Evolutionary conservation across 257 asterid genomes (phyloP), one percentile per base, ranked within the genome.

Genomic region (Apocynum venetum): DNA sequence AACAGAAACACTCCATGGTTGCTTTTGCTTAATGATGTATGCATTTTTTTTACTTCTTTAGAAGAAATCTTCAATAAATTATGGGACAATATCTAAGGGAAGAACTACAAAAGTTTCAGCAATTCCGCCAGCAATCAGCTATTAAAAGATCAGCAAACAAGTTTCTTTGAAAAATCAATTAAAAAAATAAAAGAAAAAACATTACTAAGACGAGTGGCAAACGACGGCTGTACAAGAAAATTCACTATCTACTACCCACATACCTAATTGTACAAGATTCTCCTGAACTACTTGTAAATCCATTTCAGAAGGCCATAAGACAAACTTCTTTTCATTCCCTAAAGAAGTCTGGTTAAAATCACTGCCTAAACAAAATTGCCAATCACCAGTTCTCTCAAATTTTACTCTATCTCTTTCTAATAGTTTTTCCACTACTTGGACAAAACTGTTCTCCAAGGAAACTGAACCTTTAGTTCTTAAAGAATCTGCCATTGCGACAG

Each of bases 221-320:
- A 89, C 83, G 78, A 94, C 97, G 8, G 88, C 90, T 48, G 86
- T 83, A 82, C 98, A 94, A 0, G 96, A 90, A 68, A 80, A 85
- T 76, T 91, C 98, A n/a, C 78, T 75, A 80, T 94, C 97, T 44
- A 94, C 82, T 80, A 75, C 83, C 98, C 96, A 94, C 81, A 84
- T 36, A 77, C 78, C 84, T 46, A 88, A 61, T 55, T 83, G 84
- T 68, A 68, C 86, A 71, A 94, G 98, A 76, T 75, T 87, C 82
- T 84, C 87, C 85, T 85, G 89, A 56, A 92, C 77, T 25, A 12
- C 8, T 77, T 86, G 85, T 41, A 83, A 69, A 72, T 74, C 83
- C 72, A 83, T 75, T 59, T 74, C 88, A 49, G 87, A 74, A 56
- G 97, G 84, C 98, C 97, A 92, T 80, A 78, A 85, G 49, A 86